phyloP scores from a whole-genome alignment of 768 basidiomycete species.

The Lactifluus volemus region DNA sequence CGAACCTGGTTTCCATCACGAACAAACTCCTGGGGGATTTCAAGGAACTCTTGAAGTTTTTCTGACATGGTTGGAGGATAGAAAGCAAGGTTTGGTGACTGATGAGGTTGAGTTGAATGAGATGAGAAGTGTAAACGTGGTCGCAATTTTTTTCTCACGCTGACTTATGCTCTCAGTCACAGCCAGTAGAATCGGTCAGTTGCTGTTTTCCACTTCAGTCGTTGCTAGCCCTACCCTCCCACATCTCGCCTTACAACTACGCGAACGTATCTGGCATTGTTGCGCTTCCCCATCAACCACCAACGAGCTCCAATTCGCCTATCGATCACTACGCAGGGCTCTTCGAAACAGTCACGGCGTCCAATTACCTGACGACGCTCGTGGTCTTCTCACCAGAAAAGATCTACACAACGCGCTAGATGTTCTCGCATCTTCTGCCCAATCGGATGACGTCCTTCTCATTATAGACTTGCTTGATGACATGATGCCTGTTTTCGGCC shows the following conservation, averaged over 20 bases:
- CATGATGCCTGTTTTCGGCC: conserved; percentile 39
- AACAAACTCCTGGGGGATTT: conserved; percentile 86
- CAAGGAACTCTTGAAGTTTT: conserved; percentile 81
- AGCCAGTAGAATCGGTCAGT: not conserved
- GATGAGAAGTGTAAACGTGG: not conserved
- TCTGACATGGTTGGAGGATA: conserved; percentile 60
- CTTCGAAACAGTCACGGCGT: not conserved
- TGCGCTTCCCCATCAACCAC: not conserved
- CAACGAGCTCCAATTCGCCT: conserved; percentile 2
- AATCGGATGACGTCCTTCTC: conserved; percentile 44
- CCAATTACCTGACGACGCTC: not conserved
- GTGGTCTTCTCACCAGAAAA: conserved; percentile 20
- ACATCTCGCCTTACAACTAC: conserved; percentile 11
- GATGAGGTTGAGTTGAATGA: too few species aligned
- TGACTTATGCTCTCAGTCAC: conserved; percentile 8
- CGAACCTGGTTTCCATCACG: conserved; percentile 87
- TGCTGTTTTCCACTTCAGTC: not conserved
- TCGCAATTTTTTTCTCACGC: not conserved
- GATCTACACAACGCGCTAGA: conserved; percentile 36
- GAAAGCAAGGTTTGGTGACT: conserved; percentile 8
- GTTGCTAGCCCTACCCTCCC: conserved; percentile 44
- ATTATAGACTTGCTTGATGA: conserved; percentile 45
- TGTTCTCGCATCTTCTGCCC: conserved; percentile 42
- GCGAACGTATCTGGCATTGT: conserved; percentile 13
- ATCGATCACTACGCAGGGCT: conserved; percentile 12